Percentiles rank a stretch among this genome's conserved stretches.
These are phyloP conservation scores for Recurvomyces mirabilis DNA, from an alignment of 495 filamentous ascomycete species.

Conservation along the genomic window DNA sequence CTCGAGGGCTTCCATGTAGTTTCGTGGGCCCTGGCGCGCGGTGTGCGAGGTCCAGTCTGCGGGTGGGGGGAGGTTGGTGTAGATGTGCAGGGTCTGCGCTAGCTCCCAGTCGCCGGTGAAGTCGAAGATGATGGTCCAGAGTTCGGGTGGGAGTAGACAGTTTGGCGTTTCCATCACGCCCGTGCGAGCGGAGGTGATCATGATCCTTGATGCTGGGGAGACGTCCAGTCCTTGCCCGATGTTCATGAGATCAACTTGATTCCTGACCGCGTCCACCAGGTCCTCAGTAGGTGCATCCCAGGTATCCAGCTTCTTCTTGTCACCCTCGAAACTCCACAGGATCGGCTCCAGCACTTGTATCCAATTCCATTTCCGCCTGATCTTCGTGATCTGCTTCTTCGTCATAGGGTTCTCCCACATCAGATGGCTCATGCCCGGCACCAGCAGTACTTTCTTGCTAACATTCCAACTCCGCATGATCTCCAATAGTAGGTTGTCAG, in stretches of 20 bases:
- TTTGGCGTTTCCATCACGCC: conserved; percentile 17
- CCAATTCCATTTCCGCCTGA: conserved; percentile 72
- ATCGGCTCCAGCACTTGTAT: conserved; percentile 59
- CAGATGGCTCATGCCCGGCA: conserved; percentile 69
- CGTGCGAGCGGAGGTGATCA: conserved; percentile 26
- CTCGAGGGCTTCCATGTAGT: conserved; percentile 50
- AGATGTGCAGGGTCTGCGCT: conserved; percentile 65
- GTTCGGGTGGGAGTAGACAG: conserved; percentile 56
- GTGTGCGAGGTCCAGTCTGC: conserved; percentile 50
- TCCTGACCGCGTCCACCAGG: conserved; percentile 41
- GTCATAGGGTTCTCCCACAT: conserved; percentile 85
- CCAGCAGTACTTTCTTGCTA: conserved; percentile 66
- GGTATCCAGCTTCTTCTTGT: conserved; percentile 35
- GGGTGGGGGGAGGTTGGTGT: conserved; percentile 62
- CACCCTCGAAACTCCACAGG: conserved; percentile 57
- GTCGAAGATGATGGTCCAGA: conserved; percentile 82
- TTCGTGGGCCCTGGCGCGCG: conserved; percentile 37
- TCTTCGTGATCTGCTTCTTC: conserved; percentile 68
- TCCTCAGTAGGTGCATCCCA: conserved; percentile 30
- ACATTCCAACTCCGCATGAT: conserved; percentile 74
- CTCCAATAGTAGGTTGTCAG: conserved; percentile 60
- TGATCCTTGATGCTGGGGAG: conserved; percentile 25
- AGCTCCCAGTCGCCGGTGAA: conserved; percentile 82
- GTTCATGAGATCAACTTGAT: conserved; percentile 50
- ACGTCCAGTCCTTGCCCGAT: conserved; percentile 47